Conservation (phyloP, 805 yeast species). For the Metschnikowia drakensbergensis region DNA sequence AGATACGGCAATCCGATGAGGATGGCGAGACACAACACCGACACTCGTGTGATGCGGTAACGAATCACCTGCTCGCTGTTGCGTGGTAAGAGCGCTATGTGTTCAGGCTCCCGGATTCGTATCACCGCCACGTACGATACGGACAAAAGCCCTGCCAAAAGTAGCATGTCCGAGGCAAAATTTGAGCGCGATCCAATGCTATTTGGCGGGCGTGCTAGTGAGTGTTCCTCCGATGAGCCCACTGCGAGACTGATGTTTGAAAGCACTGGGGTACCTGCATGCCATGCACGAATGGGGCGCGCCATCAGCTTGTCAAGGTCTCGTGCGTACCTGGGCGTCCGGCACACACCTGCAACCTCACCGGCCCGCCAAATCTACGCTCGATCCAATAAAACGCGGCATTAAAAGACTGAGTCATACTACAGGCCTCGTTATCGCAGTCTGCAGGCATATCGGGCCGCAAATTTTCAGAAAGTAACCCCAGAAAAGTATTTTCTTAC, state of each 20-base stretch:
- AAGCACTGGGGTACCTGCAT: neutral
- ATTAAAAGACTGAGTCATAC: slow-evolving; percentile 20
- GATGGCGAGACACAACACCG: slow-evolving; percentile 27
- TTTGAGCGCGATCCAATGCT: no score
- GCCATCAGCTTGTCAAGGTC: neutral
- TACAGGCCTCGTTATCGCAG: slow-evolving; percentile 15
- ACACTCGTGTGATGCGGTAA: slow-evolving; percentile 38
- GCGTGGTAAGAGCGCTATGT: slow-evolving; percentile 26
- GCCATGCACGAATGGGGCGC: neutral
- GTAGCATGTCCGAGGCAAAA: neutral
- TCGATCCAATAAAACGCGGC: slow-evolving; percentile 18
- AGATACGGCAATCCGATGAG: slow-evolving; percentile 27
- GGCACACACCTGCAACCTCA: neutral
- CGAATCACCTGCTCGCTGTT: slow-evolving; percentile 43
- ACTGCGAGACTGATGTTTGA: neutral
- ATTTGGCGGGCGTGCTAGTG: neutral
- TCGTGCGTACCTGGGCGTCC: neutral
- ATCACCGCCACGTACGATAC: slow-evolving; percentile 45
- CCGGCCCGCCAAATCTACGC: slow-evolving; percentile 1
- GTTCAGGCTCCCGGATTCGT: slow-evolving; percentile 26
- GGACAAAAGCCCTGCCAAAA: slow-evolving; percentile 34
- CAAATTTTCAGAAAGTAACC: slow-evolving; percentile 1
- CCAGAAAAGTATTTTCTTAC: neutral
- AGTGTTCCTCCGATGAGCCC: neutral
- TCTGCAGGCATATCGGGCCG: slow-evolving; percentile 12